phyloP scores from a whole-genome alignment of 1,139 yeast genomes.

The Pneumocystis wakefieldiae region DNA sequence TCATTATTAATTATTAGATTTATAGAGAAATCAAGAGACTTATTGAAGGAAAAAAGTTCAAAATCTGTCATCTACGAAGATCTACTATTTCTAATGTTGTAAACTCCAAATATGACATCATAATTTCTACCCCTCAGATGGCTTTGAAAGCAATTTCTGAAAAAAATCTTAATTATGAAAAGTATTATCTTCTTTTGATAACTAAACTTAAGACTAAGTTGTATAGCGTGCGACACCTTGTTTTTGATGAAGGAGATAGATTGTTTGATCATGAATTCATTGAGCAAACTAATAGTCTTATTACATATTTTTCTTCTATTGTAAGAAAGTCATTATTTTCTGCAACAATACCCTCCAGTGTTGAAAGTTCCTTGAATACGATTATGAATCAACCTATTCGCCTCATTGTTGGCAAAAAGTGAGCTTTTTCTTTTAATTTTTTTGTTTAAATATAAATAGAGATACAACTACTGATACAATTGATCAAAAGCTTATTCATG shows the following conservation, averaged over 20 bases:
- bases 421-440: not conserved
- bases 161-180: conserved; percentile 43
- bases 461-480: conserved; percentile 81
- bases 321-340: conserved; percentile 63
- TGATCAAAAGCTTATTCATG: conserved; percentile 68
- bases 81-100: conserved; percentile 58
- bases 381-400: conserved; percentile 79
- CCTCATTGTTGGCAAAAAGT: conserved; percentile 74
- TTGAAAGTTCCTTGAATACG: conserved; percentile 72
- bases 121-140: conserved; percentile 79
- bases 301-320: conserved; percentile 43
- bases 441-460: not conserved
- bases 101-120: conserved; percentile 57
- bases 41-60: conserved; percentile 36
- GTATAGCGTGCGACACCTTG: conserved; percentile 46
- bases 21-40: conserved; percentile 49
- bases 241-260: conserved; percentile 93
- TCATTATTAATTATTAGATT: conserved; percentile 24
- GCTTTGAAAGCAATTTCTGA: conserved; percentile 54
- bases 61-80: conserved; percentile 56
- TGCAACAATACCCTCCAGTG: conserved; percentile 89
- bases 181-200: conserved; percentile 17
- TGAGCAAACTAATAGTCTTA: conserved; percentile 75
- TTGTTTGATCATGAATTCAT: conserved; percentile 81
- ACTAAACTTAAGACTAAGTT: not conserved